Evolutionary conservation across 2,329 filamentous ascomycete genomes (phyloP).

Genomic region (Leptographium radiaticola): DNA sequence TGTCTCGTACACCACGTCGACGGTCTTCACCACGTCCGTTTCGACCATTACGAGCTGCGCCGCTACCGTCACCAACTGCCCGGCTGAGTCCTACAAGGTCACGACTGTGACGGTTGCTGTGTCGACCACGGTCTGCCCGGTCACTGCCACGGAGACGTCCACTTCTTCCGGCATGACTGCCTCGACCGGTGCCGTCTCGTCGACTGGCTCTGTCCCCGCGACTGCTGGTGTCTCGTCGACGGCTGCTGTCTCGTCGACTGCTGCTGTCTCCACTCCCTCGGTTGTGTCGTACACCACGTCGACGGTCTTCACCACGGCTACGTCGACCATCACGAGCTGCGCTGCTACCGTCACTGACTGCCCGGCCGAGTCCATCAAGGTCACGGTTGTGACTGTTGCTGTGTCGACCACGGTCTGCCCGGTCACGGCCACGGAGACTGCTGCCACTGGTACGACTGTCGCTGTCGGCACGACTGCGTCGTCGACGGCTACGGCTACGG

Average conservation of each 20-base stretch:
- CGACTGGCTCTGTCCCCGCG: conserved; percentile 7
- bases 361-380: conserved; percentile 22
- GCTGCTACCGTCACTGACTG: conserved; percentile 22
- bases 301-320: conserved; percentile 26
- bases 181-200: conserved; percentile 2
- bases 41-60: conserved; percentile 38
- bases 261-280: conserved; percentile 18
- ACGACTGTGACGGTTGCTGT: conserved; percentile 39
- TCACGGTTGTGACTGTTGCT: conserved; percentile 24
- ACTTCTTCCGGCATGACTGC: conserved; percentile 8
- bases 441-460: conserved; percentile 23
- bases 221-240: conserved; percentile 18
- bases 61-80: conserved; percentile 36
- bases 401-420: conserved; percentile 32
- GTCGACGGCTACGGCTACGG: conserved; percentile 24
- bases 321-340: conserved; percentile 27
- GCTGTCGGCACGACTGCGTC: conserved; percentile 29
- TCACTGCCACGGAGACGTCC: conserved; percentile 37
- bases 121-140: conserved; percentile 48
- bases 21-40: conserved; percentile 34
- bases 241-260: conserved; percentile 27
- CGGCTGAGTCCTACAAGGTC: conserved; percentile 30
- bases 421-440: conserved; percentile 16
- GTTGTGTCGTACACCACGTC: conserved; percentile 18
- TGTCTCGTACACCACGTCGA: conserved; percentile 12